phyloP scores from a whole-genome alignment of 2,329 filamentous ascomycete genomes.

The Fusarium sp. region DNA sequence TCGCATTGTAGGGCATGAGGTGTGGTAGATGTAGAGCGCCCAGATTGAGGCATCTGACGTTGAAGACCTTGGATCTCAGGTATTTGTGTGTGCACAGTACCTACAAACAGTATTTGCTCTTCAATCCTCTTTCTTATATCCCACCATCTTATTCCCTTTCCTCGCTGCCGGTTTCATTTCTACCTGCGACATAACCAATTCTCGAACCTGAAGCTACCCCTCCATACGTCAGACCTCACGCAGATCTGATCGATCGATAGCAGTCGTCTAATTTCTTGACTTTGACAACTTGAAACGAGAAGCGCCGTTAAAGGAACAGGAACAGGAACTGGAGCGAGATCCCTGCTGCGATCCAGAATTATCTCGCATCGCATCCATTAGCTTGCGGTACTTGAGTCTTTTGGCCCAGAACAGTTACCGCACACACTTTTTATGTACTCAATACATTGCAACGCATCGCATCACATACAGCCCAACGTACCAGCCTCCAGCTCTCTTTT shows the following conservation, averaged over 20 bases:
- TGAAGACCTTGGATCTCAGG: slow-evolving; percentile 13
- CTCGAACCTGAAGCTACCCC: not conserved
- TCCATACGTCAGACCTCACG: slow-evolving; percentile 9
- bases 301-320: slow-evolving; percentile 7
- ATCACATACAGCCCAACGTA: not conserved
- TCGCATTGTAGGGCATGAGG: not conserved
- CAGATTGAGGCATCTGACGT: slow-evolving; percentile 29
- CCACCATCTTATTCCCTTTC: not conserved
- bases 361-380: not conserved
- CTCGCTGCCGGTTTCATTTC: not conserved
- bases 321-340: slow-evolving; percentile 19
- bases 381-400: slow-evolving; percentile 3
- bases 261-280: not conserved
- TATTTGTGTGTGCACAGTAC: not conserved
- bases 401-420: slow-evolving; percentile 5
- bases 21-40: not conserved
- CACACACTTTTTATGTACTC: not conserved
- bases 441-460: not conserved
- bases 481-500: slow-evolving; percentile 17
- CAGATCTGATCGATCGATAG: slow-evolving; percentile 4
- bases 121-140: not conserved
- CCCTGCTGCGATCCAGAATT: slow-evolving; percentile 30
- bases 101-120: not conserved
- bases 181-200: not conserved
- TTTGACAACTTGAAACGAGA: slow-evolving; percentile 24